Base-by-base conservation (phyloP, 441 rosid genomes). In the Croton laevigatus region DNA sequence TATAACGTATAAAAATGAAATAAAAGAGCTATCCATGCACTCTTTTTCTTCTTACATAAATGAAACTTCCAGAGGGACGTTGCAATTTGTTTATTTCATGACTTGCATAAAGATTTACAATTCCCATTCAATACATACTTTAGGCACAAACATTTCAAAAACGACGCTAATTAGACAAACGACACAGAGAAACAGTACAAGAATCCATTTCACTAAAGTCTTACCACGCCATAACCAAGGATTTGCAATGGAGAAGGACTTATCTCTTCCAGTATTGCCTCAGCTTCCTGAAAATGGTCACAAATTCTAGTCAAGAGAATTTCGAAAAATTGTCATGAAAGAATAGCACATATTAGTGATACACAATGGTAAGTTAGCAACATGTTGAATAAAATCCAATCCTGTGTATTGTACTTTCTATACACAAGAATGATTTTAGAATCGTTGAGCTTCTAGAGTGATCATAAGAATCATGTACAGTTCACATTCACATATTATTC, bases 191-290 rank as follows among this genome's bases (percentile, higher is more conserved):
- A 52, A 63, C 62, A 66, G 48, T 11, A 59, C 27, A 40, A 38
- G 48, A 8, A 11, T 22, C 6, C 20, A 64, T 22, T 59, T n/a
- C 17, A 42, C 22, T 42, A 45, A 75, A 19, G 55, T 80, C 95
- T 83, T 88, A 95, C 98, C 98, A 82, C 90, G 73, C 93, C 84
- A 74, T 72, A 89, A 65, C 96, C 91, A 76, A 85, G 75, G 75
- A 87, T 62, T 86, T 93, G 96, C 77, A 86, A 42, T 5, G 94
- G 96, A 69, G 97, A 85, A 80, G 98, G 96, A 59, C 85, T 86
- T 76, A 95, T 66, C 37, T 86, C 95, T 80, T 91, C 91, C 58
- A 95, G 81, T 73, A 95, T 91, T 66, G 99, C 99, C 85, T 87
- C 97, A 65, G 93, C 97, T 72, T 95, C 99, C 99, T 95, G 82